Conservation (phyloP, 768 basidiomycete genomes). For the Boletus tomentosulus region DNA sequence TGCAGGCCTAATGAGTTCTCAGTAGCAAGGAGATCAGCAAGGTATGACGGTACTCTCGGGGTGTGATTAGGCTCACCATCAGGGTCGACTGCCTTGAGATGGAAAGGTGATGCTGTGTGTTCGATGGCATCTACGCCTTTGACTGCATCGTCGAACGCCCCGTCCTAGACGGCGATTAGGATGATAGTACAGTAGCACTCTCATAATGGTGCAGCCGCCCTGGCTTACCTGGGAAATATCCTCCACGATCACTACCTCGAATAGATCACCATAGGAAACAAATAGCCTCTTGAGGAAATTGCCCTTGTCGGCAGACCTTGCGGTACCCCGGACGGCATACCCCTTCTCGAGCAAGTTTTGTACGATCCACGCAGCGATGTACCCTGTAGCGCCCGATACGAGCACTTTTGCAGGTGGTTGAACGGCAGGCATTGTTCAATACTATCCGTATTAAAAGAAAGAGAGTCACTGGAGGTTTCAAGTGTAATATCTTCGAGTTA, state of each 20-base stretch:
- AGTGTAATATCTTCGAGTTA: too few relatives aligned
- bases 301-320: conserved; percentile 59
- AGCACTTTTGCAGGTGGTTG: conserved; percentile 27
- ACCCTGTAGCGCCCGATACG: conserved; percentile 28
- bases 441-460: too few relatives aligned
- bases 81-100: conserved; percentile 43
- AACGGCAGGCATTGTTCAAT: conserved; percentile 19
- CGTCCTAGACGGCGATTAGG: conserved; percentile 36
- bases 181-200: neutral
- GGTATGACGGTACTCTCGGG: neutral
- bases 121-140: conserved; percentile 69
- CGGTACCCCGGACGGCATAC: conserved; percentile 62
- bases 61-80: conserved; percentile 21
- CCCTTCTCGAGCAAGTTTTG: conserved; percentile 54
- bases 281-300: conserved; percentile 53
- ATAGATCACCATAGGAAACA: conserved; percentile 48
- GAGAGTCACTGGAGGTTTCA: too few relatives aligned
- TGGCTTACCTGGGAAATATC: conserved; percentile 55
- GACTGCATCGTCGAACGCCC: conserved; percentile 77
- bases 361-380: conserved; percentile 45
- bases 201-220: neutral
- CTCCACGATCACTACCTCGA: conserved; percentile 63
- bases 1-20: conserved; percentile 67
- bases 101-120: conserved; percentile 66
- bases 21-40: neutral